Conservation (phyloP, 345 rosid genomes). For the Camelina sativa region DNA sequence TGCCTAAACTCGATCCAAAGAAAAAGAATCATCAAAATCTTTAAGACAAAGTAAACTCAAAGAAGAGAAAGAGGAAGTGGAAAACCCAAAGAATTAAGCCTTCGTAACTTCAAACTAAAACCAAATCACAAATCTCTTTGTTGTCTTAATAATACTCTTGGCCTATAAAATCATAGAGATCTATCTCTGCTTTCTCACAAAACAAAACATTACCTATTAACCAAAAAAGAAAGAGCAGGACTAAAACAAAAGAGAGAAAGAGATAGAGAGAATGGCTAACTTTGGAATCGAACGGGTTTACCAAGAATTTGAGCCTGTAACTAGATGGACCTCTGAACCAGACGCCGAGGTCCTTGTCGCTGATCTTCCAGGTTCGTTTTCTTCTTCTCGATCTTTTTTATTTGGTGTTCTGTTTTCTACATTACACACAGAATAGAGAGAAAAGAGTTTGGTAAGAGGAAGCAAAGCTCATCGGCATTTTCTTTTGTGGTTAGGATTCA, state of each 20-base stretch:
- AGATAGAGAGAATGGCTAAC: constrained; percentile 36
- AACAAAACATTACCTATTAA: constrained; percentile 29
- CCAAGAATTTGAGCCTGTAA: constrained; percentile 41
- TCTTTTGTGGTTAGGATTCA: constrained; percentile 43
- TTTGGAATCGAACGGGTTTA: constrained; percentile 33
- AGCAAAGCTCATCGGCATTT: constrained; percentile 21
- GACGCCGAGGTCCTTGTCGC: constrained; percentile 45
- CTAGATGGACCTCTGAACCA: constrained; percentile 45
- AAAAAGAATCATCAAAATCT: constrained; percentile 45
- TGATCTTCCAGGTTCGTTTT: constrained; percentile 45
- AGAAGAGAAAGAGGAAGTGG: constrained; percentile 42
- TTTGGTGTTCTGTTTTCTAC: constrained; percentile 7
- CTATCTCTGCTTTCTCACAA: constrained; percentile 34
- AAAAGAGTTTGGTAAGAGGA: background rate
- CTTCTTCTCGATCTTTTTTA: constrained; percentile 37
- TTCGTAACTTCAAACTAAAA: constrained; percentile 42
- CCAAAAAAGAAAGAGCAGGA: constrained; percentile 27
- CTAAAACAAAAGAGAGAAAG: background rate
- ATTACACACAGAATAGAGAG: constrained; percentile 11
- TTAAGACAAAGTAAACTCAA: constrained; percentile 44
- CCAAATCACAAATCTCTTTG: constrained; percentile 32
- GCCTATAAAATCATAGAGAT: constrained; percentile 38
- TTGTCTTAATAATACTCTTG: constrained; percentile 21
- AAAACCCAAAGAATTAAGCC: constrained; percentile 43
- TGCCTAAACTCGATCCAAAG: constrained; percentile 35